Evolutionary conservation across 805 yeast genomes (phyloP), one percentile per base, ranked within the genome.

Genomic region (Komagataella phaffii): DNA sequence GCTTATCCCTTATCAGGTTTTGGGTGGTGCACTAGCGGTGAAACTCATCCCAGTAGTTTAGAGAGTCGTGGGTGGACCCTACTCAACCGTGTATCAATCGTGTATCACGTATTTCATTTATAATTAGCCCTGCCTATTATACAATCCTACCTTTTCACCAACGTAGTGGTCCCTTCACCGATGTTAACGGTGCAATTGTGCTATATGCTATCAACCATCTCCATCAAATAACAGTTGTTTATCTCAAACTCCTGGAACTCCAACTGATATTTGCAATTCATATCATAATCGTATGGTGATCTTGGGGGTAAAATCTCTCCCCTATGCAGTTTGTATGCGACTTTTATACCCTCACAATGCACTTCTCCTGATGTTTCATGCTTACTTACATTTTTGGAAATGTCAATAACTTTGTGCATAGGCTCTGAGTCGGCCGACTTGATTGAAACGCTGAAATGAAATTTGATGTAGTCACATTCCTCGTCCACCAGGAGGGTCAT

Each of bases 251-350:
- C 50, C 7, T 57, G 54, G 40, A 63, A 53, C 4, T 57, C 54
- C 3, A 62, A 21, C 44, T 55, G 51, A 44, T 61, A 63, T 36
- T 62, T 55, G 14, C 59, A 55, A 12, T 58, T 52, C 2, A 52
- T 43, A 3, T 59, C 63, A 49, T 54, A 63, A 48, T 62, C 66
- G 45, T 61, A 63, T 8, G 62, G 65, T 12, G 60, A 52, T 47
- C 56, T 54, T 8, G 64, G 61, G 6, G 60, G 61, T 1, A 59
- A 30, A 48, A 57, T 60, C 21, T 55, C 60, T 8, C 64, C 64
- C 49, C 57, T 59, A 2, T 14, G 23, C n/a, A 63, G 17, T 12
- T 46, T 58, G 52, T 57, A 62, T 8, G 53, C 48, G 2, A 48
- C 48, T 4, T 36, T 45, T 8, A 55, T 46, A 12, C 44, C 24